Evolutionary conservation across 768 basidiomycete species (phyloP), one percentile per base, ranked within the genome.

Genomic region (Boletellus emodensis): DNA sequence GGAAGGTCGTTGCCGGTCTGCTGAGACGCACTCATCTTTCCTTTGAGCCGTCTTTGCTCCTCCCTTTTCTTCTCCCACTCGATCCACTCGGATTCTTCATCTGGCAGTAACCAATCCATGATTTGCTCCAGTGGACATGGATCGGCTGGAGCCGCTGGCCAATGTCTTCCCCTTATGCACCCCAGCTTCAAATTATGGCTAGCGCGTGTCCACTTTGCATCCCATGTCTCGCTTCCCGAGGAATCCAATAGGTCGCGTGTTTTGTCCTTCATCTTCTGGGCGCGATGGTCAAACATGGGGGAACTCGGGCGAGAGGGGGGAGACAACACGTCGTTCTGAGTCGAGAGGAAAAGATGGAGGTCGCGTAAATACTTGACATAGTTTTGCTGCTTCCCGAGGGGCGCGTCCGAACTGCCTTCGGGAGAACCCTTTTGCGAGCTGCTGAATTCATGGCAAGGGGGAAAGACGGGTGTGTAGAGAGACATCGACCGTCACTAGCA

Each of bases 71-170:
- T 65, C 62, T 80, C 79, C 71, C 72, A 76, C 22, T 70, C 70
- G 13, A 67, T 52, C 79, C 80, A 80, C 33, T 76, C 74, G 40
- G 69, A 69, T 59, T 82, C 80, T 15, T 72, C 75, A 22, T 70
- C 70, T 11, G 78, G 76, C 55, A 80, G 46, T 56, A 71, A 59
- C 64, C 66, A 67, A 32, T 66, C 62, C 18, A 59, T 49, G 20
- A 55, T 53, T 55, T 54, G 68, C 48, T 58, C 66, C 38, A 14
- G 56, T 52, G 40, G 34, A 51, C 34, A 51, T 52, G 49, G 38
- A 67, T 57, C 60, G 62, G 30, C 48, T 53, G 28, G 57, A 48
- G 38, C 58, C 55, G 32, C 64, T 50, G 46, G 69, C 52, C 57
- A 54, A 55, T 60, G 15, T 32, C 67, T 67, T 14, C 73, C 72